Percentiles rank a stretch among this genome's conserved stretches.
phyloP scores from a whole-genome alignment of 805 yeast species.

The Sporopachydermia lactativora region DNA sequence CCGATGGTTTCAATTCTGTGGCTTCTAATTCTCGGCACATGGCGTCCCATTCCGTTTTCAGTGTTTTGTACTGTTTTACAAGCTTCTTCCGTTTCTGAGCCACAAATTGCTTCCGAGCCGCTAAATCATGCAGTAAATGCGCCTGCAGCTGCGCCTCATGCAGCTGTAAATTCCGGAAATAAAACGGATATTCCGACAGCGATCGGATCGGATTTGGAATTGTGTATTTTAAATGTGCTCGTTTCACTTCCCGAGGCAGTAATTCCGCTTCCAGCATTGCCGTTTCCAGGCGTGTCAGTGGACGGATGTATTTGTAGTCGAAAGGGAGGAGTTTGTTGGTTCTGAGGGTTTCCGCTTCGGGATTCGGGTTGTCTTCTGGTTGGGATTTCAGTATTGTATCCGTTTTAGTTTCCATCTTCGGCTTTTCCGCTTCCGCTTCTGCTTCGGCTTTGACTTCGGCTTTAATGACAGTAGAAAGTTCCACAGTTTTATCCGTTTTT shows the following conservation, averaged over 20 bases:
- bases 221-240: conserved; percentile 8
- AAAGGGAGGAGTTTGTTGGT: too few relatives aligned
- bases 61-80: not conserved
- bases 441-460: too few relatives aligned
- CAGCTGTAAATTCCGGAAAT: not conserved
- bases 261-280: conserved; percentile 9
- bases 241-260: conserved; percentile 6
- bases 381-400: too few relatives aligned
- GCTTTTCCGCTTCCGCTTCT: too few relatives aligned
- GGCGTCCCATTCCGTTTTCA: not conserved
- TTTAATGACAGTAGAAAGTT: too few relatives aligned
- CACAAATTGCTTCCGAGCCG: not conserved
- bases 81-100: not conserved
- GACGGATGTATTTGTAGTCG: conserved; percentile 4
- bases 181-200: not conserved
- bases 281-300: conserved; percentile 10
- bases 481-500: too few relatives aligned
- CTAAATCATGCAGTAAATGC: not conserved
- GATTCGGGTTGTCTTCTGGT: too few relatives aligned
- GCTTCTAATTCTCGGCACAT: not conserved
- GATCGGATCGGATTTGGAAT: not conserved
- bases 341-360: too few relatives aligned
- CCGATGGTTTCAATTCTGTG: conserved; percentile 4
- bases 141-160: not conserved
- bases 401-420: too few relatives aligned